Conservation (phyloP, 495 filamentous ascomycete genomes). For the Xylaria nigripes region DNA sequence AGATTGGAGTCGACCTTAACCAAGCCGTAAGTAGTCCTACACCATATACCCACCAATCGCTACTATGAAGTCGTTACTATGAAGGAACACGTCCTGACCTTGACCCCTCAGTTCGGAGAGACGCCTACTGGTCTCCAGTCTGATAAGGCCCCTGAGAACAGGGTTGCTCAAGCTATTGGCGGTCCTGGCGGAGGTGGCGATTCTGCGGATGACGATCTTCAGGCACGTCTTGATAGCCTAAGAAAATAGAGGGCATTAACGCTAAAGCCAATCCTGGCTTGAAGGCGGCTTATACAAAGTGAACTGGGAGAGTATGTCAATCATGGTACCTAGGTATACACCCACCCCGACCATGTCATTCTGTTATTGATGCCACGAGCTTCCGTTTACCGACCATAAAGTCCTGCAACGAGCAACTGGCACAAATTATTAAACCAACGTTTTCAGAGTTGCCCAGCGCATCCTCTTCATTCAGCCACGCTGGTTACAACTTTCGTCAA, state of each 20-base stretch:
- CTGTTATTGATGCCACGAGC: not conserved
- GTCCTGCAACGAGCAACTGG: not conserved
- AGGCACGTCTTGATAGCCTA: constrained; percentile 73
- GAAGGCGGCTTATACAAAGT: not conserved
- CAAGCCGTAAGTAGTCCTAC: constrained; percentile 57
- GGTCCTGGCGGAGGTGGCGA: constrained; percentile 44
- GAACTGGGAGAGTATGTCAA: not conserved
- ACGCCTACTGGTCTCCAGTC: constrained; percentile 64
- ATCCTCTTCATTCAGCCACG: constrained; percentile 15
- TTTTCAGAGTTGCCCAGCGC: constrained; percentile 20
- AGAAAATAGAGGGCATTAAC: constrained; percentile 38
- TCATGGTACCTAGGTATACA: not conserved
- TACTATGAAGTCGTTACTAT: not conserved
- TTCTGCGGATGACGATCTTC: constrained; percentile 67
- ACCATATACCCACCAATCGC: not conserved
- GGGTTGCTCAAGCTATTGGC: constrained; percentile 70
- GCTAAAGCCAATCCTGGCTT: not conserved
- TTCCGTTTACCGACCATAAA: not conserved
- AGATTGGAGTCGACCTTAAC: constrained; percentile 89
- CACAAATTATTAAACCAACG: constrained; percentile 20
- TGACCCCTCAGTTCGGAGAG: constrained; percentile 57
- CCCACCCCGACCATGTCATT: not conserved
- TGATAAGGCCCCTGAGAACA: constrained; percentile 49
- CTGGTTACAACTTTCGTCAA: constrained; percentile 30
- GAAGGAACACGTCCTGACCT: constrained; percentile 8